Evolutionary conservation across 2,329 filamentous ascomycete species (phyloP), one percentile per base, ranked within the genome.

Genomic region (Madurella fahalii): DNA sequence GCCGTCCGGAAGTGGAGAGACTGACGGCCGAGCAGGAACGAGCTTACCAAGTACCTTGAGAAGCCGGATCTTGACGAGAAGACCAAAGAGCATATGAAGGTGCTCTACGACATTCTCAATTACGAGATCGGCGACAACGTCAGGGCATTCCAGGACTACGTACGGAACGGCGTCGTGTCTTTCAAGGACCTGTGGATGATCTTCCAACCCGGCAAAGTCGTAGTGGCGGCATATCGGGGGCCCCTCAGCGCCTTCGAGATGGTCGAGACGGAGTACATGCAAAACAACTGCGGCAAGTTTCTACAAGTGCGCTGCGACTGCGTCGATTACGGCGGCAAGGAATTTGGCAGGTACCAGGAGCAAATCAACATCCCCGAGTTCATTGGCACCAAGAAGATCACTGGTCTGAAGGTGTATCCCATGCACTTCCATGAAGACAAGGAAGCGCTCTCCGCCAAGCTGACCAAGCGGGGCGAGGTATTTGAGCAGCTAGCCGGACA

Each of bases 151-250:
- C 69, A 77, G 42, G 80, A 84, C 53, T 76, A 80, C 50, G 69
- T 80, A 56, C 65, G 69, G 58, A 80, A 83, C 56, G 72, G 75
- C 0, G 79, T 81, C 44, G 76, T 83, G 48, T 76, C 76, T 0
- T 81, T 76, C 48, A 71, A 76, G 12, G 74, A 82, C 45, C 68
- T 76, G 9, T 81, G 77, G 78, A 76, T 76, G n/a, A 72, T 82
- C 30, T 79, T 81, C 62, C 71, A 73, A 48, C 79, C 78, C 0
- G 76, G 74, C 0, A 69, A 66, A 43, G 67, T 69, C 5, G 62
- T 80, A 2, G 71, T 73, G 48, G 69, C 72, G 0, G 63, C 67
- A 7, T 67, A 71, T 57, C 69, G 72, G 50, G 74, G 71, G 9
- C 71, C 70, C 12, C 65, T 71, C 4, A 70, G 69, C 3, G 72